Conservation (phyloP, 257 asterid genomes). For the Solanum tarijense region DNA sequence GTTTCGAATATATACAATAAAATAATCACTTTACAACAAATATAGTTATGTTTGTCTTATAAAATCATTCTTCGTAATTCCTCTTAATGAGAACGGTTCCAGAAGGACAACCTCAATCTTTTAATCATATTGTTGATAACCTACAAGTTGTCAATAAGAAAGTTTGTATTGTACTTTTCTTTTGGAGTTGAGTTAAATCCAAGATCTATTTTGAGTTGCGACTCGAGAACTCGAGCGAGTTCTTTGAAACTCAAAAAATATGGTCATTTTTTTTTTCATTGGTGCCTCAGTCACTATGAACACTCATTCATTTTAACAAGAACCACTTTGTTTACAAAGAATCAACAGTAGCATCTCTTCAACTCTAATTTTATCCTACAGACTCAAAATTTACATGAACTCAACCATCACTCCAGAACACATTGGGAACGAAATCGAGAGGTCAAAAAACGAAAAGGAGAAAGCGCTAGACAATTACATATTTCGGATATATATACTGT, state of each 20-base stretch:
- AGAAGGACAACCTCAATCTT: too few relatives aligned
- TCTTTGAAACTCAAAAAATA: neutral
- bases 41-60: neutral
- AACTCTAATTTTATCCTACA: constrained; percentile 6
- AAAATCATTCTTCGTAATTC: neutral
- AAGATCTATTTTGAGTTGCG: neutral
- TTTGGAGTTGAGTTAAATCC: neutral
- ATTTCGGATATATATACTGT: neutral
- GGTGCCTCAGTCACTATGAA: neutral
- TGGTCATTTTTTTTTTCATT: neutral
- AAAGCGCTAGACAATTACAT: neutral
- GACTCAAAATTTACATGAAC: constrained; percentile 25
- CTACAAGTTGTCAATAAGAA: neutral
- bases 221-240: neutral
- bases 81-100: too few relatives aligned
- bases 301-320: constrained; percentile 3
- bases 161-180: neutral
- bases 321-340: constrained; percentile 20
- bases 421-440: neutral
- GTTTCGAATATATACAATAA: neutral
- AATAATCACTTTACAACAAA: too few relatives aligned
- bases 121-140: too few relatives aligned
- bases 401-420: constrained; percentile 2
- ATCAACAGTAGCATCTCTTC: constrained; percentile 12
- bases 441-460: neutral